Evolutionary conservation across 192 early-diverging fungal genomes (phyloP), one percentile per base, ranked within the genome.

Genomic region (Backusella tarrabulga): DNA sequence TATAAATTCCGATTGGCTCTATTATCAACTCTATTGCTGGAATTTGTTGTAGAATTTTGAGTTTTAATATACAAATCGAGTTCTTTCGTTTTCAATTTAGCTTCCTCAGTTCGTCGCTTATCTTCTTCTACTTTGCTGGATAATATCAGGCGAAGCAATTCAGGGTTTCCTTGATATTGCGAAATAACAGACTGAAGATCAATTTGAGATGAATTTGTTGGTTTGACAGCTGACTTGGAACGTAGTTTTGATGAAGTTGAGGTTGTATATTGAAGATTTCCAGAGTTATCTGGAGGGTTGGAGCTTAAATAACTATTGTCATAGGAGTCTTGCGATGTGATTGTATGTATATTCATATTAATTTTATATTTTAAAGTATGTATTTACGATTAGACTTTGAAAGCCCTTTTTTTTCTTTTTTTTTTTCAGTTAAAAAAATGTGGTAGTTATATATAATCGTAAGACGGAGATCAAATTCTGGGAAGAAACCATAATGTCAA

Each of bases 101-200:
- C 88, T 79, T 89, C 88, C 71, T 89, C 88, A 8, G 87, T 82
- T 70, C 83, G 80, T 52, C 88, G 87, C 52, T 85, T 83, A 54
- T 89, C 88, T 71, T 89, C 88, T 68, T 89, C 88, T 8, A 86
- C 83, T 76, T 88, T 89, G 56, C 85, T 84, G 3, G 81, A 70
- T 21, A 89, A 73, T 67, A 89, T 89, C 23, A 89, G 35, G 50
- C 85, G 85, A 0, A 89, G 72, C n/a, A 89, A 74, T 32, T 89
- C 88, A 14, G 88, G 88, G 54, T 89, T 85, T 5, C 75, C 68
- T 14, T 81, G 72, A 68, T 85, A 89, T 26, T 79, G 80, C 0
- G 84, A 76, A 17, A 89, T 76, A 52, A 89, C 80, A 6, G 86
- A 81, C 44, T 89, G 87, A 1, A 89, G 75, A 76, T 88, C 85